These are phyloP conservation scores for Diaporthe humulicola DNA, from an alignment of 2,329 filamentous ascomycete species.

Conservation along the genomic window DNA sequence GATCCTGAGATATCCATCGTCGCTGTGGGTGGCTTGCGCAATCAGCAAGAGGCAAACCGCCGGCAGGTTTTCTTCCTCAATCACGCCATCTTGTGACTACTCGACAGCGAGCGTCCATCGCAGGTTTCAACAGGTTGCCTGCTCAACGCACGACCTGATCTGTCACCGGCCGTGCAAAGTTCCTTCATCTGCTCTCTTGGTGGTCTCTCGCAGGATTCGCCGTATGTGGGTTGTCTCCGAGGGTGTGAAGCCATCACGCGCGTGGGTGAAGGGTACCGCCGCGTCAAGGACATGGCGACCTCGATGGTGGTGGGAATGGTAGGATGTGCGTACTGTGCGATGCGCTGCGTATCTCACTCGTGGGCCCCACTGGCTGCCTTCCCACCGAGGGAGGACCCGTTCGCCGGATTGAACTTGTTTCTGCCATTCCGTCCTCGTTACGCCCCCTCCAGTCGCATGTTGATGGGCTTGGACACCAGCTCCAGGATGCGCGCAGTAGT, in stretches of 20 bases:
- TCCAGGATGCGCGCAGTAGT: neutral
- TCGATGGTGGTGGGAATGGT: neutral
- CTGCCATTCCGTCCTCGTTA: neutral
- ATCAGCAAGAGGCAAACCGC: neutral
- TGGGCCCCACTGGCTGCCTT: neutral
- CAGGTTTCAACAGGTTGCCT: neutral
- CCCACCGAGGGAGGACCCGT: too few species aligned
- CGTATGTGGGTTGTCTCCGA: neutral
- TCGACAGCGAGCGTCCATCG: neutral
- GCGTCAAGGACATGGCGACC: slow-evolving; percentile 2
- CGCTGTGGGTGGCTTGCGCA: neutral
- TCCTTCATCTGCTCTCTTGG: neutral
- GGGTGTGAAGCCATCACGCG: neutral
- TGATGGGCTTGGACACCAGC: neutral
- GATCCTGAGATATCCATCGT: neutral
- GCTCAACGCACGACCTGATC: neutral
- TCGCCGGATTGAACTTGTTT: neutral
- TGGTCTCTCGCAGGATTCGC: neutral
- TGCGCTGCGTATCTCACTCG: neutral
- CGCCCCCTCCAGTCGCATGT: neutral
- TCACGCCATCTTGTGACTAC: neutral
- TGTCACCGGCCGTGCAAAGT: too few species aligned
- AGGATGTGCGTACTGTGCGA: neutral
- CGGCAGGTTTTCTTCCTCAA: neutral
- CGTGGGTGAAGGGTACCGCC: neutral